These are phyloP conservation scores for Chaetothyriales sp. DNA, from an alignment of 2,329 filamentous ascomycete species.

Conservation along the genomic window DNA sequence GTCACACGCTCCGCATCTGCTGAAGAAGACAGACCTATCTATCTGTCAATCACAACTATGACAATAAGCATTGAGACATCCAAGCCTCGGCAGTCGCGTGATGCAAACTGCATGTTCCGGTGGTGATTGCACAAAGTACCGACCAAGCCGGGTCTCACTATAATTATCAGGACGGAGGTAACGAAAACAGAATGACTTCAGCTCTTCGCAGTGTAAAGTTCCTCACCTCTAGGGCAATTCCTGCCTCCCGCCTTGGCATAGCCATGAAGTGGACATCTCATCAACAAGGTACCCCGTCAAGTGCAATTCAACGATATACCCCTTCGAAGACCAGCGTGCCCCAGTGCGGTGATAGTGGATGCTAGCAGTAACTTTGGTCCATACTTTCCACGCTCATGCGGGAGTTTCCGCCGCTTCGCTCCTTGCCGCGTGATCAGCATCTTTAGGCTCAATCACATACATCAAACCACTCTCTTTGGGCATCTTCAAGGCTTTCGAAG, in stretches of 20 bases:
- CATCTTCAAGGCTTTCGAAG: no score
- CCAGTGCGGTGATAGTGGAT: not conserved
- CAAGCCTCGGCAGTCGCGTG: no score
- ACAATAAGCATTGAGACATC: no score
- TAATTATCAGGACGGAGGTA: not conserved
- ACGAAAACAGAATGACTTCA: not conserved
- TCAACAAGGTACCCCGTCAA: not conserved
- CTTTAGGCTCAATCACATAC: not conserved
- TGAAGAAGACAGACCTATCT: no score
- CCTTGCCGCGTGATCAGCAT: not conserved
- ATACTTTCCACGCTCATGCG: not conserved
- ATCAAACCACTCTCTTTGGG: not conserved
- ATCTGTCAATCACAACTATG: no score
- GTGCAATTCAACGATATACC: not conserved
- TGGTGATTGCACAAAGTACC: not conserved
- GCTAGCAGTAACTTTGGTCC: not conserved
- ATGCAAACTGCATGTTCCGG: not conserved
- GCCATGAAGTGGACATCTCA: not conserved
- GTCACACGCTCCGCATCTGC: no score
- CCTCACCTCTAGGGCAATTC: not conserved
- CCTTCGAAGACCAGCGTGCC: not conserved
- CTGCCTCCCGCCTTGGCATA: no score
- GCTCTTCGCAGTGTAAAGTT: not conserved
- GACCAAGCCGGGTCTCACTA: not conserved
- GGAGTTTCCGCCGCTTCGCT: not conserved